Evolutionary conservation across 805 yeast species (phyloP).

Genomic region (Schwanniomyces vanrijiae): DNA sequence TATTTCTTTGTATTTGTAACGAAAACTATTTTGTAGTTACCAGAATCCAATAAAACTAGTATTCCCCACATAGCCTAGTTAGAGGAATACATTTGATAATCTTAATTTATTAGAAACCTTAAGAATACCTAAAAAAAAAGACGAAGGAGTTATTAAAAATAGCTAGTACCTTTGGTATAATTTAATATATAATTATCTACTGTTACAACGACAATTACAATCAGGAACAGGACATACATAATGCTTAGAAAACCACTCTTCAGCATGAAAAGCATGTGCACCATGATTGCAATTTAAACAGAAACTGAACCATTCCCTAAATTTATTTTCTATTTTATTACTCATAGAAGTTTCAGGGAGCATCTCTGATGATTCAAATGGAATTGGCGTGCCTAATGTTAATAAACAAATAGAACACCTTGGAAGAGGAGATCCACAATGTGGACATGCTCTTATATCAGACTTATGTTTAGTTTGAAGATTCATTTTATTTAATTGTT

Average conservation of each 20-base stretch:
- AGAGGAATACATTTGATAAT: no score
- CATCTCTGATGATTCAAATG: constrained; percentile 37
- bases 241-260: constrained; percentile 91
- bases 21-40: no score
- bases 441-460: constrained; percentile 57
- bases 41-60: no score
- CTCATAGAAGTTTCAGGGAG: constrained; percentile 14
- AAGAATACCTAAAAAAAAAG: no score
- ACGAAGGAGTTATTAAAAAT: no score
- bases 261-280: constrained; percentile 93
- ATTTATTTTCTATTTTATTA: constrained; percentile 38
- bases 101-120: no score
- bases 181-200: constrained; percentile 35
- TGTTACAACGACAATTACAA: constrained; percentile 81
- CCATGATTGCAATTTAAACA: constrained; percentile 92
- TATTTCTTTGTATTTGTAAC: no score
- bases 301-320: constrained; percentile 86
- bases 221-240: constrained; percentile 93
- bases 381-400: constrained; percentile 69
- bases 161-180: no score
- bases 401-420: constrained; percentile 86
- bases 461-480: constrained; percentile 14
- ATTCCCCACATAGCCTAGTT: no score
- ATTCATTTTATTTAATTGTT: constrained; percentile 34
- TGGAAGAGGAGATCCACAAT: constrained; percentile 86